Evolutionary conservation across 2,329 filamentous ascomycete species (phyloP).

Genomic region (Dactylellina parvicollis): DNA sequence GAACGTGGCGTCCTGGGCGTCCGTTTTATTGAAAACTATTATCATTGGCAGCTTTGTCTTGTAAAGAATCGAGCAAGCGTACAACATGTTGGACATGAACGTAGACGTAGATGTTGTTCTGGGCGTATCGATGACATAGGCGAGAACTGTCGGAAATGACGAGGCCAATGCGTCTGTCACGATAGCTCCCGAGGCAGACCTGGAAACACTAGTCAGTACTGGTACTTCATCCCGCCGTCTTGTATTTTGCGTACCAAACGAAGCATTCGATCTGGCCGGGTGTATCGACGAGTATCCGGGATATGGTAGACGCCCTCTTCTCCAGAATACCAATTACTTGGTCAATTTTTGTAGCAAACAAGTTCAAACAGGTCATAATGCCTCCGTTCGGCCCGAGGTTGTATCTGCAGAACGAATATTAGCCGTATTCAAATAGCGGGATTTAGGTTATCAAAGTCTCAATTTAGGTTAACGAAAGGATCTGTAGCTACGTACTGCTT

Average conservation of each 20-base stretch:
- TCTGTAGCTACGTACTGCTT: slow-evolving; percentile 76
- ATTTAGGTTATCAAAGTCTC: not conserved
- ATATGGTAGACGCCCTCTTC: slow-evolving; percentile 81
- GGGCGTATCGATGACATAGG: slow-evolving; percentile 83
- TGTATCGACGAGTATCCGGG: slow-evolving; percentile 91
- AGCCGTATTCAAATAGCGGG: not conserved
- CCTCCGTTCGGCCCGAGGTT: slow-evolving; percentile 97
- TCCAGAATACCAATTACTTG: slow-evolving; percentile 90
- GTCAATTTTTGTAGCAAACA: slow-evolving; percentile 98
- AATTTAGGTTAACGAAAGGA: not conserved
- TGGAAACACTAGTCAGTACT: not conserved
- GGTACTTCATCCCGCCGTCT: not conserved
- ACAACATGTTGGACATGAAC: slow-evolving; percentile 99
- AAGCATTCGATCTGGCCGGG: slow-evolving; percentile 99
- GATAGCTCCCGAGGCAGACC: slow-evolving; percentile 82
- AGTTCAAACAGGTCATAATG: slow-evolving; percentile 92
- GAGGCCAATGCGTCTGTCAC: slow-evolving; percentile 91
- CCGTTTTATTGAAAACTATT: slow-evolving; percentile 98
- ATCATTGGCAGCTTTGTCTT: slow-evolving; percentile 99
- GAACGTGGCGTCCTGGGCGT: slow-evolving; percentile 88
- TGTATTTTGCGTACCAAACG: slow-evolving; percentile 76
- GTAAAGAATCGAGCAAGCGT: slow-evolving; percentile 97
- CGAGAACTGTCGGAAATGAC: slow-evolving; percentile 94
- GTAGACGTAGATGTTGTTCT: slow-evolving; percentile 91
- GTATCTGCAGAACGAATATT: slow-evolving; percentile 55